Percentiles rank a stretch among this genome's conserved stretches.
Conservation (phyloP, 345 rosid genomes). For the Rhizophora mangle region DNA sequence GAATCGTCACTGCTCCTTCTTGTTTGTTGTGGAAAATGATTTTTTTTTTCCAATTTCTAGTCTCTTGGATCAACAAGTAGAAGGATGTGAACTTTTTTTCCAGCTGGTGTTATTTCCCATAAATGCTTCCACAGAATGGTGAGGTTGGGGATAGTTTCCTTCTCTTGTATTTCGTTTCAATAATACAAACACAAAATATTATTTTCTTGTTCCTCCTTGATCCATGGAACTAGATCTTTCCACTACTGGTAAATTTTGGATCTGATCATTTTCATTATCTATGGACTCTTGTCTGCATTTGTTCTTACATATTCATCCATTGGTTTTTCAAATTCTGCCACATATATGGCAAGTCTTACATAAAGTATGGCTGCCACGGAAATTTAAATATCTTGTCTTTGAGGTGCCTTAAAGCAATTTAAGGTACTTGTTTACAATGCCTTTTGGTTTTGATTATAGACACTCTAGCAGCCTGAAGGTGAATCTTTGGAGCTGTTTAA, state of each 20-base stretch:
- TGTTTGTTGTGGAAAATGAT: no score
- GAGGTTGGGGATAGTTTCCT: background rate
- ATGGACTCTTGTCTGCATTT: background rate
- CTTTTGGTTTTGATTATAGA: constrained; percentile 47
- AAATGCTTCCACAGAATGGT: no score
- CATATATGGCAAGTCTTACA: constrained; percentile 65
- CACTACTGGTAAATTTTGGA: no score
- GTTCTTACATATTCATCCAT: constrained; percentile 39
- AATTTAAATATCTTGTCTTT: constrained; percentile 6
- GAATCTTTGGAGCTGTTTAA: constrained; percentile 67
- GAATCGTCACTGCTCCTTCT: no score
- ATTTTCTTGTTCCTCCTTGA: no score
- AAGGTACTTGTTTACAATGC: constrained; percentile 24
- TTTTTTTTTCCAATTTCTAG: no score
- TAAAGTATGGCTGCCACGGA: constrained; percentile 42
- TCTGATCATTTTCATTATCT: no score
- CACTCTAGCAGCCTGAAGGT: constrained; percentile 81
- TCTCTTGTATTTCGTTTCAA: background rate
- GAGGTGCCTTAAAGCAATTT: constrained; percentile 9
- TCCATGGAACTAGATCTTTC: no score
- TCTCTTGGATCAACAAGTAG: no score
- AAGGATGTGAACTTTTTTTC: background rate
- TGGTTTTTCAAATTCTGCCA: constrained; percentile 75
- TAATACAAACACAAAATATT: background rate
- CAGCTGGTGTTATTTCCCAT: no score